Evolutionary conservation across 2,329 filamentous ascomycete species (phyloP).

Genomic region (Colletotrichum theobromicola): DNA sequence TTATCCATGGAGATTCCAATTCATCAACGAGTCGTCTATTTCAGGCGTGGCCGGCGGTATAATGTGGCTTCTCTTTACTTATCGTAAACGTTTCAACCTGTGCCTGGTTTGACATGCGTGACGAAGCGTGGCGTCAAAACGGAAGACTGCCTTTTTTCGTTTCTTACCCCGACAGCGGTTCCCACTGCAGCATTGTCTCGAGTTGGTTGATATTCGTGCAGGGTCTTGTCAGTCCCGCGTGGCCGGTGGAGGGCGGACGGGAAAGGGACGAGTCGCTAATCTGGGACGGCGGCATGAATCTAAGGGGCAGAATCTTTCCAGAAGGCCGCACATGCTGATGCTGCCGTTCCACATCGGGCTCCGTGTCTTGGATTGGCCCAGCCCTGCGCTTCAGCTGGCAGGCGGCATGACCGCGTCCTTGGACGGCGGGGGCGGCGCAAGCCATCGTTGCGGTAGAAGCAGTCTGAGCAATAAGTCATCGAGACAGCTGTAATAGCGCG

Average conservation of each 20-base stretch:
- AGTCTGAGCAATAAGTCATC: neutral
- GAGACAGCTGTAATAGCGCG: neutral
- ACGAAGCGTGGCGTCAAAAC: neutral
- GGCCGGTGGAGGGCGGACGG: conserved; percentile 3
- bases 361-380: conserved; percentile 15
- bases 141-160: conserved; percentile 2
- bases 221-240: conserved; percentile 12
- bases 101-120: conserved; percentile 1
- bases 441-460: neutral
- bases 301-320: conserved; percentile 18
- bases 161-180: conserved; percentile 16
- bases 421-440: neutral
- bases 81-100: neutral
- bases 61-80: neutral
- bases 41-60: neutral
- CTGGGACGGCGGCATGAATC: conserved; percentile 9
- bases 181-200: conserved; percentile 1
- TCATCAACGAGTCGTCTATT: neutral
- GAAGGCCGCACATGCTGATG: conserved; percentile 8
- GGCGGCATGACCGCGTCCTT: neutral
- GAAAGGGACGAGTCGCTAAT: conserved; percentile 18
- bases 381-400: neutral
- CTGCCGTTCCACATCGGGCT: conserved; percentile 9
- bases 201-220: conserved; percentile 6
- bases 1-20: neutral